These are phyloP conservation scores for Solanum virginianum DNA, from an alignment of 257 asterid genomes.

Conservation along the genomic window DNA sequence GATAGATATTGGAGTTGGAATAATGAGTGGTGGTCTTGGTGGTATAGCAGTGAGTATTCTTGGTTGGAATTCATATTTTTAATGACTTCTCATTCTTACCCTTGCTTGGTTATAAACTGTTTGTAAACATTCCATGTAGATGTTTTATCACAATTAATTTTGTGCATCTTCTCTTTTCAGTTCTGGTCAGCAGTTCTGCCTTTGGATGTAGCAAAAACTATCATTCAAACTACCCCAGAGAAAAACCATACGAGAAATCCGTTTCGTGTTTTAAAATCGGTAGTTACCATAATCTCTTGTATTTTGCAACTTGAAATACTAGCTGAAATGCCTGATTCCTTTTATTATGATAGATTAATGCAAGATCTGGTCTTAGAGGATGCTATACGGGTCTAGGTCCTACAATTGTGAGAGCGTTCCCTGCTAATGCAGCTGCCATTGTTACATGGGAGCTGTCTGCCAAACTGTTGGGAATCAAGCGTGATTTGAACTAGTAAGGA, in stretches of 20 bases:
- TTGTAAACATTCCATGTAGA: neutral
- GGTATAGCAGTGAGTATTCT: slow-evolving; percentile 66
- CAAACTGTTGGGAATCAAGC: slow-evolving; percentile 70
- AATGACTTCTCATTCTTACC: neutral
- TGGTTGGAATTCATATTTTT: neutral
- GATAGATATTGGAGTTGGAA: slow-evolving; percentile 71
- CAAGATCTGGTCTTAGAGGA: slow-evolving; percentile 71
- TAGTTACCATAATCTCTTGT: slow-evolving; percentile 12
- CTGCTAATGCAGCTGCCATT: slow-evolving; percentile 43
- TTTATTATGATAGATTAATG: slow-evolving; percentile 46
- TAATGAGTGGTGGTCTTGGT: slow-evolving; percentile 81
- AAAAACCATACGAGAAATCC: slow-evolving; percentile 58
- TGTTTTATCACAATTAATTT: neutral
- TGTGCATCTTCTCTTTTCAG: neutral
- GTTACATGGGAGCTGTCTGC: slow-evolving; percentile 44
- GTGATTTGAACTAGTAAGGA: slow-evolving; percentile 19
- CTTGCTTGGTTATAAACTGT: neutral
- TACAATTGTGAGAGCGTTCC: slow-evolving; percentile 65
- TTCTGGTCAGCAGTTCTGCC: slow-evolving; percentile 77
- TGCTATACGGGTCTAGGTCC: slow-evolving; percentile 93
- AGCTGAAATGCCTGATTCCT: slow-evolving; percentile 9
- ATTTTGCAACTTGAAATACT: neutral
- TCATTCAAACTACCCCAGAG: slow-evolving; percentile 68
- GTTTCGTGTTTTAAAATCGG: slow-evolving; percentile 46
- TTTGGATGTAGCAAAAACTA: slow-evolving; percentile 85